Evolutionary conservation across 495 filamentous ascomycete genomes (phyloP).

Genomic region (Bacidia rubella): DNA sequence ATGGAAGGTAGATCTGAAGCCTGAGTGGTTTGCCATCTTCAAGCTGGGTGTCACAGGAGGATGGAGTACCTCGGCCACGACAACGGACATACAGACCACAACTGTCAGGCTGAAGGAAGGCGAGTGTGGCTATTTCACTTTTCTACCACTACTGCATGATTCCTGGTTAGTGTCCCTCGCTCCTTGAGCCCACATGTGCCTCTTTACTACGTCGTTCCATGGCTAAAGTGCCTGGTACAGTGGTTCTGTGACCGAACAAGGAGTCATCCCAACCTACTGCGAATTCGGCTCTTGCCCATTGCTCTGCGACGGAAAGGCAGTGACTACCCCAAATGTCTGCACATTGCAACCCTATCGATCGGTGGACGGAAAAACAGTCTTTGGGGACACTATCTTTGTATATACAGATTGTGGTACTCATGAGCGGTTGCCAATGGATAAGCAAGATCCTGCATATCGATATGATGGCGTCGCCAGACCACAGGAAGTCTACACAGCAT

Average conservation of each 20-base stretch:
- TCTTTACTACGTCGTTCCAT: no score
- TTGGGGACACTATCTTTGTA: conserved; percentile 6
- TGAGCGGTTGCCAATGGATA: neutral
- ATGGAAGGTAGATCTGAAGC: neutral
- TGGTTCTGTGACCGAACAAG: no score
- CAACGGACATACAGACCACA: neutral
- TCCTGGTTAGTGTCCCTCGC: neutral
- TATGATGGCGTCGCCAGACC: conserved; percentile 6
- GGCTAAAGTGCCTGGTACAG: no score
- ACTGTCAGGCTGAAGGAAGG: conserved; percentile 3
- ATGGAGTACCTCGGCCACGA: neutral
- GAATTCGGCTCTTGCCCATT: no score
- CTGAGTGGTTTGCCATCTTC: neutral
- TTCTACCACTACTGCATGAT: conserved; percentile 3
- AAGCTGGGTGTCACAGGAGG: conserved; percentile 5
- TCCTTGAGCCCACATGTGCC: no score
- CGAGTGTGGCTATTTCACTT: conserved; percentile 8
- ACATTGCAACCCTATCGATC: neutral
- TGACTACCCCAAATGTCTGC: conserved; percentile 7
- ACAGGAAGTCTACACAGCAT: neutral
- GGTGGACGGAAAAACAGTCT: neutral
- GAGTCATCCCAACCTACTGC: no score
- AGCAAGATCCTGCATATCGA: conserved; percentile 7
- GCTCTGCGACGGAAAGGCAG: no score
- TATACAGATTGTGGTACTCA: conserved; percentile 6